These are phyloP conservation scores for Oidiodendron maius DNA, from an alignment of 495 filamentous ascomycete genomes.

Conservation along the genomic window DNA sequence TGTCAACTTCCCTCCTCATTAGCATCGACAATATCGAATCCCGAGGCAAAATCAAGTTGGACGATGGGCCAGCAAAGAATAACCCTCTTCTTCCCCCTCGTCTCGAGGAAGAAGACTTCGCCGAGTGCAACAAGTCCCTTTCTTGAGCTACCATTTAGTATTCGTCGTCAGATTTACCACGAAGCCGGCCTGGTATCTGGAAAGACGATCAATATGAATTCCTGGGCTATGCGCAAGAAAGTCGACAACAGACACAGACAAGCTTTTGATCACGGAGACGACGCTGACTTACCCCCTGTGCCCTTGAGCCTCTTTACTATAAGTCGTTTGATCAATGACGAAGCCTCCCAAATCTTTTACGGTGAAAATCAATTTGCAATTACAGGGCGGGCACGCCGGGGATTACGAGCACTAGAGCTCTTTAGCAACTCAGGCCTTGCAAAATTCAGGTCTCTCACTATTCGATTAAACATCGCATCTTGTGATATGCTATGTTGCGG, in stretches of 20 bases:
- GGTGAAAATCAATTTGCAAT: background rate
- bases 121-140: background rate
- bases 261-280: background rate
- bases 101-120: background rate
- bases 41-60: too few species aligned
- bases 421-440: background rate
- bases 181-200: background rate
- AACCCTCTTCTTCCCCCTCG: background rate
- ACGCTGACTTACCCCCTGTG: background rate
- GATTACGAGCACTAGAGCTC: background rate
- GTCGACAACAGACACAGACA: background rate
- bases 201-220: background rate
- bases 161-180: background rate
- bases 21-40: too few species aligned
- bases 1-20: too few species aligned
- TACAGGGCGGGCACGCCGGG: background rate
- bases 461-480: background rate
- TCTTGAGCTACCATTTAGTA: background rate
- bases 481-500: background rate
- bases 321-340: background rate
- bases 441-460: background rate
- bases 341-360: background rate
- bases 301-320: background rate
- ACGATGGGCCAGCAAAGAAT: background rate
- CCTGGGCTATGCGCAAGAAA: background rate